Conservation (phyloP, 176 grass and related monocot species). For the Chrysopogon serrulatus region DNA sequence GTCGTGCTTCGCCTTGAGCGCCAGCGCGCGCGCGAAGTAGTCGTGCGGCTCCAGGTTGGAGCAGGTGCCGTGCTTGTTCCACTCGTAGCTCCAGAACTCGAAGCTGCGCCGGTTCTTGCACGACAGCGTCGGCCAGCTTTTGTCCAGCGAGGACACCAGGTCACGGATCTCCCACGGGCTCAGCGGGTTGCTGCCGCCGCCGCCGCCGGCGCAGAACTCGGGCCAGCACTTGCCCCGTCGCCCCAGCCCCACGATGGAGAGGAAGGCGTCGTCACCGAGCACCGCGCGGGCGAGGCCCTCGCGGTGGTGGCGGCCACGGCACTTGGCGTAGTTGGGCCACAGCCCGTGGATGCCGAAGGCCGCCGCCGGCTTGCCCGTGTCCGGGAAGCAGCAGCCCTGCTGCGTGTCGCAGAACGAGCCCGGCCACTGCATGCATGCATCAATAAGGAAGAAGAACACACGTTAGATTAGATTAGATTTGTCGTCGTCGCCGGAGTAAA, state of each 20-base stretch:
- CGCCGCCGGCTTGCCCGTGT: constrained; percentile 50
- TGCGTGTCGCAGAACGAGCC: constrained; percentile 64
- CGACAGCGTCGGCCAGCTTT: constrained; percentile 60
- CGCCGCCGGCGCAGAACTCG: constrained; percentile 28
- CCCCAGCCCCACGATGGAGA: not conserved
- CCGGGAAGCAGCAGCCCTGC: constrained; percentile 59
- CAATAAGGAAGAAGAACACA: not conserved
- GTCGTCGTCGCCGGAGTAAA: not conserved
- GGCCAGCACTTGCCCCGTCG: constrained; percentile 35
- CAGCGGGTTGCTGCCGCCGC: constrained; percentile 5
- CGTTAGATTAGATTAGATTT: not conserved
- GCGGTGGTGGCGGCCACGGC: not conserved
- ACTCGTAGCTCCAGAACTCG: constrained; percentile 81
- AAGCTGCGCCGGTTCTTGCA: constrained; percentile 42
- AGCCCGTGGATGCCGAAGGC: constrained; percentile 78
- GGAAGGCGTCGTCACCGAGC: not conserved
- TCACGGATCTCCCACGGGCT: constrained; percentile 33
- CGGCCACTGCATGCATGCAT: constrained; percentile 48
- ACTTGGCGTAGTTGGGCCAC: constrained; percentile 74
- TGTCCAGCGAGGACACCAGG: constrained; percentile 32
- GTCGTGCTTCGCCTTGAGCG: constrained; percentile 42
- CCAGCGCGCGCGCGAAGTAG: constrained; percentile 55
- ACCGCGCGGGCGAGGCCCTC: not conserved
- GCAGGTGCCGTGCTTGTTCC: constrained; percentile 86
- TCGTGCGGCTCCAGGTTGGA: constrained; percentile 46